Evolutionary conservation across 352 stramenopile genomes (phyloP).

Genomic region (Pythium rishiriense): DNA sequence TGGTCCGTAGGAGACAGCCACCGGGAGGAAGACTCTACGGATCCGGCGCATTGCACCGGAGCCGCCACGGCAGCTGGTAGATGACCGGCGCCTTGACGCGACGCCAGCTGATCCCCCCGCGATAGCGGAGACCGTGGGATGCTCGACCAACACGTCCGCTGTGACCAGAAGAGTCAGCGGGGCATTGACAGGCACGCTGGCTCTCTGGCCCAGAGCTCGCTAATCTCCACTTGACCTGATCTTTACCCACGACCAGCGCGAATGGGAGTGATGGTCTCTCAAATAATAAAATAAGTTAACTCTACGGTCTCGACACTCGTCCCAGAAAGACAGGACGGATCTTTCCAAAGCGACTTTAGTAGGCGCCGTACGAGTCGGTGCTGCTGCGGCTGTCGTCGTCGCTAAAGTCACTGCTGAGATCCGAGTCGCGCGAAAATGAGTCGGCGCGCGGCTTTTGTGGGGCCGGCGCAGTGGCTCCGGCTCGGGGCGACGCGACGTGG

Average conservation of each 20-base stretch:
- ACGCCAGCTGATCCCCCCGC: background rate
- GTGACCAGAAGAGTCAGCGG: too few species aligned
- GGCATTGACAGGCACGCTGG: background rate
- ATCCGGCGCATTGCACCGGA: too few species aligned
- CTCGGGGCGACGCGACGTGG: background rate
- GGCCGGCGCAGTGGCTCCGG: background rate
- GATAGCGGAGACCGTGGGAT: background rate
- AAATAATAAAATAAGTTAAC: constrained; percentile 4
- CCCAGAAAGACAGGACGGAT: background rate
- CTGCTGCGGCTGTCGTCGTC: constrained; percentile 13
- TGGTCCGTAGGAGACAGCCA: background rate
- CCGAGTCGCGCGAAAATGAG: background rate
- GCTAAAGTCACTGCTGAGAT: constrained; percentile 22
- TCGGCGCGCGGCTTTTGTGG: background rate
- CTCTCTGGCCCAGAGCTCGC: background rate
- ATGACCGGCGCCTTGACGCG: background rate
- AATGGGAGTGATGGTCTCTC: constrained; percentile 2
- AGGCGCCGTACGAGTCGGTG: constrained; percentile 6
- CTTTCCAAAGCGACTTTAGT: background rate
- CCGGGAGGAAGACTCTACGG: too few species aligned
- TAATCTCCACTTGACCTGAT: background rate
- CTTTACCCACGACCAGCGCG: background rate
- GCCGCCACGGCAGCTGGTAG: constrained; percentile 1
- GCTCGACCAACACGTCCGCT: too few species aligned
- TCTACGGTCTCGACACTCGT: background rate